A percentile compares a stretch with the other conserved stretches of the same genome.
Evolutionary conservation across 768 basidiomycete species (phyloP).

Genomic region (Macrolepiota fuliginosa): DNA sequence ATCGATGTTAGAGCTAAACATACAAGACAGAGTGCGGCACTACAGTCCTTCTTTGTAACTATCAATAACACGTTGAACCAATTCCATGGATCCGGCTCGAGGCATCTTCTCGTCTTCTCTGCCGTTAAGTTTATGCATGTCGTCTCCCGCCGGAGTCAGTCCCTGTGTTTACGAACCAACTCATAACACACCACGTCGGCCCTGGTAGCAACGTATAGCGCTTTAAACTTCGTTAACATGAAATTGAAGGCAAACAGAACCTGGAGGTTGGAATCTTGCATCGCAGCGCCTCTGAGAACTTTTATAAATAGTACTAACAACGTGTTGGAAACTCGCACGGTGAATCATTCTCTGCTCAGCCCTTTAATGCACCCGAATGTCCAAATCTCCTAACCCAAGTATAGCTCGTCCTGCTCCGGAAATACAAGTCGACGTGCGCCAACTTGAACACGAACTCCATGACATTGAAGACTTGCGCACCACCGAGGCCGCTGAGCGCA

Average conservation of each 20-base stretch:
- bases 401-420: not conserved
- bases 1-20: not conserved
- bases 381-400: not conserved
- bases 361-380: constrained; percentile 14
- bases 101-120: not conserved
- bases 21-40: not conserved
- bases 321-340: not conserved
- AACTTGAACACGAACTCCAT: not conserved
- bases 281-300: not conserved
- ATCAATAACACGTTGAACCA: not conserved
- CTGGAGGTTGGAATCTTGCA: not conserved
- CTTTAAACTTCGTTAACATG: not conserved
- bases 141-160: not conserved
- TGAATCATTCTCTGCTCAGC: not conserved
- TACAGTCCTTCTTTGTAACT: not conserved
- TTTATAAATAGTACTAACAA: not conserved
- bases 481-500: constrained; percentile 26
- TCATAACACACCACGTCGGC: not conserved
- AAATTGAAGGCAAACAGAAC: not conserved
- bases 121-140: not conserved
- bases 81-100: not conserved
- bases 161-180: not conserved
- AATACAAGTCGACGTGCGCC: not conserved
- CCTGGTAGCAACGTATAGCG: not conserved
- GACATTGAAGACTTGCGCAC: not conserved